Percentiles rank a stretch among this genome's conserved stretches.
phyloP scores from a whole-genome alignment of 306 rosid species.

The Senna siamea region DNA sequence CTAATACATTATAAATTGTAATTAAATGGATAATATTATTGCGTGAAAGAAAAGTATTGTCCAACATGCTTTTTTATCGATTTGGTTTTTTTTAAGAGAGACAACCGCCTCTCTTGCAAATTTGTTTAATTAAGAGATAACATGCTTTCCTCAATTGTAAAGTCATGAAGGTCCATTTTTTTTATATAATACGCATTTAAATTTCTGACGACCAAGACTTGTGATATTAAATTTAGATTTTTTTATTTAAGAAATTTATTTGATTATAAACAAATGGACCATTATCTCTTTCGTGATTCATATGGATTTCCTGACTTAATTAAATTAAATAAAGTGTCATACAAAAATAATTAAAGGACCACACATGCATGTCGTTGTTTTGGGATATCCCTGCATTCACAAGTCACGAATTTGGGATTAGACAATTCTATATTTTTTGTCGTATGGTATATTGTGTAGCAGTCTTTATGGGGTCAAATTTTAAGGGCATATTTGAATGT shows the following conservation, averaged over 20 bases:
- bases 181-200: neutral
- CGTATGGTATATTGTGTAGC: neutral
- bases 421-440: neutral
- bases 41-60: neutral
- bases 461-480: no score
- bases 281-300: neutral
- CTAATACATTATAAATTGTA: neutral
- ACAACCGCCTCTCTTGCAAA: neutral
- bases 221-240: no score
- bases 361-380: neutral
- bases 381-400: neutral
- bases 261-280: no score
- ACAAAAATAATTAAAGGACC: neutral
- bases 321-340: neutral
- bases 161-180: neutral
- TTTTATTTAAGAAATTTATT: no score
- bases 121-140: neutral
- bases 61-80: conserved; percentile 1
- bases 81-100: neutral
- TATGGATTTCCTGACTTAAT: neutral
- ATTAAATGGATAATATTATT: neutral
- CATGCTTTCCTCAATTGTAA: neutral
- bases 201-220: neutral
- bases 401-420: neutral
- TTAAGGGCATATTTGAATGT: no score